These are phyloP conservation scores for Lentinula sp. DNA, from an alignment of 768 basidiomycete genomes.

Conservation along the genomic window DNA sequence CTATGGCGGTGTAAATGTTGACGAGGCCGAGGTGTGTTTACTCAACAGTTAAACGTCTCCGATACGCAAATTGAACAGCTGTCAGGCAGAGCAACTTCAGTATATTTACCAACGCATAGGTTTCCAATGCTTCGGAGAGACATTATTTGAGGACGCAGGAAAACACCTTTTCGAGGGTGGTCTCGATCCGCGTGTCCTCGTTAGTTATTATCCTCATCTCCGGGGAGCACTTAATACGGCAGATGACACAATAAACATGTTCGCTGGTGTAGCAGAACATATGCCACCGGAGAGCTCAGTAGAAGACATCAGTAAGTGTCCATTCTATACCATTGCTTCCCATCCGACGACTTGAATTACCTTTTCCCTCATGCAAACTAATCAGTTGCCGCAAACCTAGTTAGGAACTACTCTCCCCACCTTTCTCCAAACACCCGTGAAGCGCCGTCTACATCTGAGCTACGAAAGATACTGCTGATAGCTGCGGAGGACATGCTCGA, in stretches of 20 bases:
- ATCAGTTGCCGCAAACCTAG: slow-evolving; percentile 83
- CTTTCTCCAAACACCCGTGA: slow-evolving; percentile 61
- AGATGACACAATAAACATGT: slow-evolving; percentile 60
- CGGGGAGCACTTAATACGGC: slow-evolving; percentile 54
- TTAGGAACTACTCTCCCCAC: slow-evolving; percentile 88
- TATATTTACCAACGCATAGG: slow-evolving; percentile 82
- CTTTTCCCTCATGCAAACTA: slow-evolving; percentile 54
- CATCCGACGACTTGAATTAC: slow-evolving; percentile 16
- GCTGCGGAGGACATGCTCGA: slow-evolving; percentile 77
- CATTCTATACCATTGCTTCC: slow-evolving; percentile 14
- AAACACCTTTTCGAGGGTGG: slow-evolving; percentile 72
- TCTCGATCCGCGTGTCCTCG: slow-evolving; percentile 76
- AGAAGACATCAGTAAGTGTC: slow-evolving; percentile 80
- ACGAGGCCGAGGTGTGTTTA: slow-evolving; percentile 47
- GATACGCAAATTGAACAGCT: neutral
- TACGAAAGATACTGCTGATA: slow-evolving; percentile 53
- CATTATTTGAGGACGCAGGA: slow-evolving; percentile 79
- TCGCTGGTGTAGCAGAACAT: slow-evolving; percentile 65
- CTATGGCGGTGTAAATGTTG: slow-evolving; percentile 42
- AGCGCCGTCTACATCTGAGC: slow-evolving; percentile 65
- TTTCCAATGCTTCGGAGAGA: slow-evolving; percentile 71
- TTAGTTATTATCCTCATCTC: slow-evolving; percentile 78
- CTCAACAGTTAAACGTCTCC: slow-evolving; percentile 1
- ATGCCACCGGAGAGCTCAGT: slow-evolving; percentile 66
- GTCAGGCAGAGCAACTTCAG: slow-evolving; percentile 59